Evolutionary conservation across 257 asterid genomes (phyloP), one percentile per base, ranked within the genome.

Genomic region (Orobanche coerulescens): DNA sequence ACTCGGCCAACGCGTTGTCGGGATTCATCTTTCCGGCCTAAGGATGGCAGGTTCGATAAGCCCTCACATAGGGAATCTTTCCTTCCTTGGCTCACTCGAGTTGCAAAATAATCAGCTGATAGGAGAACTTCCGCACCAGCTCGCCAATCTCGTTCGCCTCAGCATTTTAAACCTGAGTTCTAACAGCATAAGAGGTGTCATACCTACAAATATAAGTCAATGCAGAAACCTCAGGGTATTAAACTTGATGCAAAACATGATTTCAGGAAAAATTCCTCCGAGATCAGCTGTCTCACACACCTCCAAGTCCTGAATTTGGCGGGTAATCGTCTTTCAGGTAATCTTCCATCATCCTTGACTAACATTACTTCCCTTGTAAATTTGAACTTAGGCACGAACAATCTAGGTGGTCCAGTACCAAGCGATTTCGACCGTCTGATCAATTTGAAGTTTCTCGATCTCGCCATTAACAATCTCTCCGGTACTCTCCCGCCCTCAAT

Each of bases 11-110:
- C 69, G 81, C 5, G 85, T 86, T 0, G 19, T 58, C 0, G 71
- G 70, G 1, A 74, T 86, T 13, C n/a, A 68, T 55, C 93, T 86
- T 16, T 71, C 85, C 6, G 72, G 73, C 48, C 67, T 78, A 14
- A 19, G 70, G 36, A 54, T 81, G 18, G 33, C 71, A 2, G 92
- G 95, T 22, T 30, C 81, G 40, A 68, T 86, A 36, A 72, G 75
- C 66, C 92, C 87, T 20, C 42, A 49, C 43, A 47, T 83, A 14
- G 84, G 81, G 4, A 86, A 86, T 40, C 81, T 83, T 10, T 83
- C 92, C 4, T 83, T 61, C 8, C 75, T 86, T 1, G 58, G 39
- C 53, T 72, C 83, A 19, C 86, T 86, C 47, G 70, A 72, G 75
- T 39, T 81, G 65, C 88, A 77, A 46, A 71, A 74, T 7, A 84